phyloP scores from a whole-genome alignment of 2,329 filamentous ascomycete genomes.

The Aschersonia sp. region DNA sequence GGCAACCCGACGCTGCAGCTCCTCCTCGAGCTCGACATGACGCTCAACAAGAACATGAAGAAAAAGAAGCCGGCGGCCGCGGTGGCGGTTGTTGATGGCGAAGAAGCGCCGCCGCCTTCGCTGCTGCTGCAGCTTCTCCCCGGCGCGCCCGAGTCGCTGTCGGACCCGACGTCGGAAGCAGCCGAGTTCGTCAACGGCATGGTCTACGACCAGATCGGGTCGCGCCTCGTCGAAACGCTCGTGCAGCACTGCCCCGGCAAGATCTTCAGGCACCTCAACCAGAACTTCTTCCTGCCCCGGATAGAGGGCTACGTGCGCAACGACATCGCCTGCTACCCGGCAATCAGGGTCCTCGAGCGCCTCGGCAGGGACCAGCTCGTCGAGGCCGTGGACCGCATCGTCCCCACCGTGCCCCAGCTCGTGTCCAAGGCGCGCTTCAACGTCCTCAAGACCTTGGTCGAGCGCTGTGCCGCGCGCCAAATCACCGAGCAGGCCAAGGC shows the following conservation, averaged over 20 bases:
- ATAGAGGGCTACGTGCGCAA: conserved; percentile 75
- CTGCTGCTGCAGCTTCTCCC: conserved; percentile 69
- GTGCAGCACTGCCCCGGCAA: conserved; percentile 71
- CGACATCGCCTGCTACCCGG: conserved; percentile 79
- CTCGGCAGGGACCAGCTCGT: conserved; percentile 76
- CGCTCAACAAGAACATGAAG: conserved; percentile 38
- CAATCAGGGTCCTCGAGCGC: conserved; percentile 67
- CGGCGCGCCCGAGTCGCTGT: conserved; percentile 54
- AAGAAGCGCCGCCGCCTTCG: conserved; percentile 18
- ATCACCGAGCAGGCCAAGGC: conserved; percentile 34
- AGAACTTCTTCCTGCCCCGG: conserved; percentile 62
- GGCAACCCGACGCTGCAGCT: conserved; percentile 91
- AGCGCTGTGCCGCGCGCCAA: conserved; percentile 61
- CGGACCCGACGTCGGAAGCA: conserved; percentile 57
- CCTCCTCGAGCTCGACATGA: conserved; percentile 73
- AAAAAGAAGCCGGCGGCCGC: conserved; percentile 1
- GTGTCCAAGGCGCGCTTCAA: conserved; percentile 63
- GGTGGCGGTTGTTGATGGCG: conserved; percentile 18
- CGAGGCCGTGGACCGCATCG: conserved; percentile 54
- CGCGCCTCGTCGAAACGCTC: conserved; percentile 76
- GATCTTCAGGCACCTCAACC: conserved; percentile 78
- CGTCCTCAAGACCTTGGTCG: conserved; percentile 68
- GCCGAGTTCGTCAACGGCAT: conserved; percentile 69
- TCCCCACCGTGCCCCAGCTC: conserved; percentile 57
- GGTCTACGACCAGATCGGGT: conserved; percentile 82